Base-by-base conservation (phyloP, 129 eudicot genomes). In the Silybum marianum region DNA sequence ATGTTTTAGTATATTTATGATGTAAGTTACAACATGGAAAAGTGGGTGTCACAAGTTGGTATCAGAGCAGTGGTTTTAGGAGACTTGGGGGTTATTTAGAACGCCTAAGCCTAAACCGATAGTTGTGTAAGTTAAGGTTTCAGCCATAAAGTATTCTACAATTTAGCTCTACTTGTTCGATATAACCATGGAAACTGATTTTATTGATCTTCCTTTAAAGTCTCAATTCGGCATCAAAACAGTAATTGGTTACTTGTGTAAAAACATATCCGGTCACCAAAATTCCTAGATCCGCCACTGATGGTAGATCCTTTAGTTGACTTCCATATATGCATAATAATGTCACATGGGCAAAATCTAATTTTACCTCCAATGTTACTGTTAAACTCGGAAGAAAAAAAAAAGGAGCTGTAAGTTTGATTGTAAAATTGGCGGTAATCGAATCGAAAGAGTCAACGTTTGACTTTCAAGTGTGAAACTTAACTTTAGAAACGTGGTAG, bases 381-480 rank as follows among this genome's bases (percentile, higher is more conserved):
- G 16, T 54, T 19, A 54, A 54, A 48, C 62, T 14, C 6, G n/a
- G 3, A 16, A 42, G 10, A 42, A 9, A 2, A 40, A 42, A 46
- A 46, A 11, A 48, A 48, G 19, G 16, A 48, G 19, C 62, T 14
- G 42, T 1, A 48, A 14, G 18, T 46, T 46, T 2, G 58, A 46
- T 46, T 16, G n/a, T 46, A 46, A 46, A 46, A 46, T 12, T 46
- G 58, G 58, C 58, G 58, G 58, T 46, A 46, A 46, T 48, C 62
- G 19, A 46, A 46, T 48, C 62, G 19, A 65, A 42, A 74, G 28
- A 2, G 78, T 76, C 26, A 30, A 36, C 18, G 19, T 76, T 76
- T 82, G 81, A 77, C 82, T 83, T 82, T 82, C 19, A 2, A 51
- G 51, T 69, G 22, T 44, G 72, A 82, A 76, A 82, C 38, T 30